Conservation (phyloP, 2,329 filamentous ascomycete species). For the Plenodomus lindquistii region DNA sequence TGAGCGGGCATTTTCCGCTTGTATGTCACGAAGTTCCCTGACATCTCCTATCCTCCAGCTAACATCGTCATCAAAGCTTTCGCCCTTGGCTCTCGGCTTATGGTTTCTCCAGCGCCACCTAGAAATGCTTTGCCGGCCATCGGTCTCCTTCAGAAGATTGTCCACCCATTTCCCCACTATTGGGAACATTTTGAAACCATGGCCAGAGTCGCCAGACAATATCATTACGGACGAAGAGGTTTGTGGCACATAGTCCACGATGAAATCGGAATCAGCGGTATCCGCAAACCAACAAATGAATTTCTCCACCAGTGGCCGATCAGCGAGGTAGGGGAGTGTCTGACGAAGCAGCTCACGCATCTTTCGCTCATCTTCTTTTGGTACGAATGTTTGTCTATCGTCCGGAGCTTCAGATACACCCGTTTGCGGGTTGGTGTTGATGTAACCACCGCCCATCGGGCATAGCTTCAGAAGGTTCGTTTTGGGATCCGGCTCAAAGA, state of each 20-base stretch:
- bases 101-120: constrained; percentile 59
- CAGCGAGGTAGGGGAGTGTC: constrained; percentile 57
- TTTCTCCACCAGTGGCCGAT: constrained; percentile 60
- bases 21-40: constrained; percentile 25
- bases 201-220: constrained; percentile 62
- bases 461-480: constrained; percentile 65
- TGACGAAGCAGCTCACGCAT: constrained; percentile 56
- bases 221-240: constrained; percentile 54
- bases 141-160: constrained; percentile 48
- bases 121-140: constrained; percentile 48
- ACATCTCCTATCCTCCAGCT: constrained; percentile 53
- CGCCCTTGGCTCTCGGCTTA: constrained; percentile 27
- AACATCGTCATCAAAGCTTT: constrained; percentile 51
- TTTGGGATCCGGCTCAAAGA: constrained; percentile 65
- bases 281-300: constrained; percentile 68
- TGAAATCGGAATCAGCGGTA: constrained; percentile 62
- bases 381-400: constrained; percentile 52
- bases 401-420: constrained; percentile 50
- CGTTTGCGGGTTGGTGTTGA: constrained; percentile 52
- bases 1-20: constrained; percentile 9
- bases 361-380: constrained; percentile 56
- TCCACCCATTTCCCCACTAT: constrained; percentile 60
- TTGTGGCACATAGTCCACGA: constrained; percentile 62
- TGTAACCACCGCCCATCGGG: constrained; percentile 60
- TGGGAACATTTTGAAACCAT: constrained; percentile 67